Base-by-base conservation (phyloP, 495 filamentous ascomycete species). In the Oidiodendron maius region DNA sequence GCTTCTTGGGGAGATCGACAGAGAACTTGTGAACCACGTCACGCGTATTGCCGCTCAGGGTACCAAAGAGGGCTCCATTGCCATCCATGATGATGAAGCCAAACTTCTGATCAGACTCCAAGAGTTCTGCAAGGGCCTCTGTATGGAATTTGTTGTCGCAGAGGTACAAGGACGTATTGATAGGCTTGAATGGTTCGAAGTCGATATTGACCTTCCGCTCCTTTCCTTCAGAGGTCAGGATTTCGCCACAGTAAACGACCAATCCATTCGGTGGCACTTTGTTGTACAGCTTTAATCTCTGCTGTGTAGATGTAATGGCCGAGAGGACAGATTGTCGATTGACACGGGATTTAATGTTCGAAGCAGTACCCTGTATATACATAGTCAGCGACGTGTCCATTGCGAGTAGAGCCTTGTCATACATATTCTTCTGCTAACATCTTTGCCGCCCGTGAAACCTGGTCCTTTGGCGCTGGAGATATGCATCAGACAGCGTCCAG, bases 381-480 rank as follows among this genome's bases (percentile, higher is more conserved):
- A 22, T 5, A 24, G n/a, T 52, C 25, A 71, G 67, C 43, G 66
- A 44, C 21, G 15, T 37, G 1, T 8, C 25, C 13, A 18, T 20
- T 16, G 16, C 15, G 35, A 22, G 18, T 46, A 11, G 36, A 36
- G 24, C 22, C 5, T 13, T 21, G 6, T 75, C 87, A 56, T 76
- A 95, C 90, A 64, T 91, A 96, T 85, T 96, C 91, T 96, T 98
- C 93, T 70, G 93, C 93, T 81, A 98, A 84, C 93, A 98, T 98
- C 77, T 95, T 96, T 34, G 94, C 89, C 30, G 89, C 88, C 51
- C 93, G 82, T 11, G 94, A 96, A 42, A 98, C 79, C 69, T 98
- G 93, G 69, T 96, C 93, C 81, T 96, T 98, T 43, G 93, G 93
- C 39, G 93, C 87, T 95, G 57, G 23, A 40, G 50, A 63, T 24